Conservation (phyloP, 2,329 filamentous ascomycete species). For the Claviceps pazoutovae region DNA sequence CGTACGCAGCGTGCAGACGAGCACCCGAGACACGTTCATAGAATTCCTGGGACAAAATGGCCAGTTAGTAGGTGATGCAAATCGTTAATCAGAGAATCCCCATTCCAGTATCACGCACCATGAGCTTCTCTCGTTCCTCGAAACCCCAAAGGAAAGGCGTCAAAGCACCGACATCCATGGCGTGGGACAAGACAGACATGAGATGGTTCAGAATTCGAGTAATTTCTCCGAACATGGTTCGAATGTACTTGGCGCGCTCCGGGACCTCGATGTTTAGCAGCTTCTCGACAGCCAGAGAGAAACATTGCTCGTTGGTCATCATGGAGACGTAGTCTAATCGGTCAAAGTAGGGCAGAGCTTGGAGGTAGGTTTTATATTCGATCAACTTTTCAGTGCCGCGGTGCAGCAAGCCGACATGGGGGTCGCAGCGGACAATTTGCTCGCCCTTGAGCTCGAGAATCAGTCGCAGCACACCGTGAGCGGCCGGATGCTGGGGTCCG, state of each 20-base stretch:
- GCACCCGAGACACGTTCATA: slow-evolving; percentile 98
- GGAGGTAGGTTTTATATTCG: slow-evolving; percentile 98
- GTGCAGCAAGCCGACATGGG: slow-evolving; percentile 91
- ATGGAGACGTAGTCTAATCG: slow-evolving; percentile 98
- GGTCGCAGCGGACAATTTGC: slow-evolving; percentile 91
- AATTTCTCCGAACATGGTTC: slow-evolving; percentile 89
- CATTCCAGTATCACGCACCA: slow-evolving; percentile 47
- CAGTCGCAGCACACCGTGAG: slow-evolving; percentile 92
- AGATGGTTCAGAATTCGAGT: slow-evolving; percentile 91
- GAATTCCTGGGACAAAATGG: slow-evolving; percentile 60
- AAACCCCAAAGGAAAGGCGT: slow-evolving; percentile 99
- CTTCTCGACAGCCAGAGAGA: slow-evolving; percentile 91
- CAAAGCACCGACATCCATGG: slow-evolving; percentile 96
- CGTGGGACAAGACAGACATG: slow-evolving; percentile 94
- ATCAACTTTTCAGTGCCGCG: slow-evolving; percentile 98
- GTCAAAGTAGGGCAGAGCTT: slow-evolving; percentile 97
- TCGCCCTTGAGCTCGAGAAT: slow-evolving; percentile 97
- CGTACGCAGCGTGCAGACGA: slow-evolving; percentile 91
- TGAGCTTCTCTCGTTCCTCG: slow-evolving; percentile 98
- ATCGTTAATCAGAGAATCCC: no score
- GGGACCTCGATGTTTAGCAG: slow-evolving; percentile 93
- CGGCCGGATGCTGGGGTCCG: slow-evolving; percentile 93
- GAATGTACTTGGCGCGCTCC: slow-evolving; percentile 89
- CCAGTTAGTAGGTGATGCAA: background rate
- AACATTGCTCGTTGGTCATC: slow-evolving; percentile 99